These are phyloP conservation scores for Dipteronia sinensis DNA, from an alignment of 345 rosid genomes.

Conservation along the genomic window DNA sequence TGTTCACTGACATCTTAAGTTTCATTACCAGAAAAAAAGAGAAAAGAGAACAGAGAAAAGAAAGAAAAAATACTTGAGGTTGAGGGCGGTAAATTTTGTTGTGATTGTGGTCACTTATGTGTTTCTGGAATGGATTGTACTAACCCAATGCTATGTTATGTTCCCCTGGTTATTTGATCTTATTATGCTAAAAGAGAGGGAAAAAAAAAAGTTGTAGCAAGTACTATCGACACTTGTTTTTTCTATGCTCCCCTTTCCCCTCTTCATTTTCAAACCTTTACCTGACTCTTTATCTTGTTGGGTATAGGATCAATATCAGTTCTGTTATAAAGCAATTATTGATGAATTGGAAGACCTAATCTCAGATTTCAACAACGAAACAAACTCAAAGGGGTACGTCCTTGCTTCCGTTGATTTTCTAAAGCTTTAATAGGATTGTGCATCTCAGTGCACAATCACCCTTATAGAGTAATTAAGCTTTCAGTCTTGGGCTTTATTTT, in stretches of 20 bases:
- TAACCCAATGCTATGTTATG: neutral
- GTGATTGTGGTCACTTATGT: neutral
- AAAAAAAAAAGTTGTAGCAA: neutral
- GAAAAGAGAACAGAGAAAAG: neutral
- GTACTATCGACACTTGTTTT: neutral
- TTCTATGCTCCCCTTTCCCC: neutral
- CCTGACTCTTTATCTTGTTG: conserved; percentile 9
- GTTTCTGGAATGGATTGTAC: neutral
- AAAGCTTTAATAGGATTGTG: neutral
- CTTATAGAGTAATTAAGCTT: neutral
- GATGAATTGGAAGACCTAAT: conserved; percentile 73
- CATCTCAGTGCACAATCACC: neutral
- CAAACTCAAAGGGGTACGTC: conserved; percentile 34
- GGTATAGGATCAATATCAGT: conserved; percentile 70
- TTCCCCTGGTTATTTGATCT: neutral
- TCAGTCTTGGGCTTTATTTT: neutral
- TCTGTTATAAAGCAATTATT: conserved; percentile 71
- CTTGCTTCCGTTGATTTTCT: neutral
- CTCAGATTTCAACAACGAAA: conserved; percentile 29
- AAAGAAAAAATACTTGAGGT: neutral
- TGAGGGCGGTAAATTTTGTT: neutral
- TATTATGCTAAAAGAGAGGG: neutral
- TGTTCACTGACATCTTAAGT: neutral
- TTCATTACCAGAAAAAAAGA: neutral
- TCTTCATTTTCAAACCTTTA: neutral